Conservation (phyloP, 73 alveolate species). For the Paramecium pentaurelia region DNA sequence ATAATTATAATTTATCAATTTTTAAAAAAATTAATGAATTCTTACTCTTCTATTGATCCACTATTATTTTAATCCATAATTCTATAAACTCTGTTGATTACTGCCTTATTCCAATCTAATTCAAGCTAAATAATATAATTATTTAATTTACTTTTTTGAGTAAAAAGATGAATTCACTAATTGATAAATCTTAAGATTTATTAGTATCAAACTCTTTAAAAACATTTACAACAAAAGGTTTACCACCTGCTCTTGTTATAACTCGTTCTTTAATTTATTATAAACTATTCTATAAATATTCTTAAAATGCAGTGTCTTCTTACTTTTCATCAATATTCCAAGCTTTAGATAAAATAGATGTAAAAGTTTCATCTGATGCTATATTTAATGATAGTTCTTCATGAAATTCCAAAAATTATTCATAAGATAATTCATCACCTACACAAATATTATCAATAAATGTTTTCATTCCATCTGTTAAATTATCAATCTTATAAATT, state of each 20-base stretch:
- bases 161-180: not conserved
- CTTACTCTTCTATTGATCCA: not conserved
- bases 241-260: not conserved
- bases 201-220: not conserved
- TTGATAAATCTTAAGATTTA: not conserved
- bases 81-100: not conserved
- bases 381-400: not conserved
- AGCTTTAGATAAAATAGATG: not conserved
- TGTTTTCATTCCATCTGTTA: constrained; percentile 15
- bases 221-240: not conserved
- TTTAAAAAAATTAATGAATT: not conserved
- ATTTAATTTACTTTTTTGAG: not conserved
- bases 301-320: constrained; percentile 45
- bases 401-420: constrained; percentile 12
- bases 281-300: not conserved
- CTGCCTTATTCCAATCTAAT: not conserved
- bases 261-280: not conserved
- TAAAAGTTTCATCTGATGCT: constrained; percentile 21
- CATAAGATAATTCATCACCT: not conserved
- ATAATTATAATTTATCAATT: not conserved
- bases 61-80: constrained; percentile 29
- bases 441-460: not conserved
- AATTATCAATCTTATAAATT: not conserved
- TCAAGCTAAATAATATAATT: not conserved
- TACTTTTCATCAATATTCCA: constrained; percentile 10